Evolutionary conservation across 2,329 filamentous ascomycete species (phyloP).

Genomic region (Curvularia hawaiiensis): DNA sequence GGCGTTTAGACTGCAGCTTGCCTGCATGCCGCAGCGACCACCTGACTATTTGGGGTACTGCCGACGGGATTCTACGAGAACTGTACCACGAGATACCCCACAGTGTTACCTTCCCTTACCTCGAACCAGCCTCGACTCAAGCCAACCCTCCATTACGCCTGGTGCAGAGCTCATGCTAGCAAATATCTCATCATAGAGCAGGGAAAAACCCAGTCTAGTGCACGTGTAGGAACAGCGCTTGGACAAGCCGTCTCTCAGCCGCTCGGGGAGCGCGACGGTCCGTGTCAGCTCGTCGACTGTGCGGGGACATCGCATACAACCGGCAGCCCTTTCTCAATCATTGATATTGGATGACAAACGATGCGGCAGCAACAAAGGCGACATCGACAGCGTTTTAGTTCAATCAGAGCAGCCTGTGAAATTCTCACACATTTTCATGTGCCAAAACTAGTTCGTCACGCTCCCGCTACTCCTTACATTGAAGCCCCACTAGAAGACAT

Average conservation of each 20-base stretch:
- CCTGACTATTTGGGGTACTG: constrained; percentile 35
- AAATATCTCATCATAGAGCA: constrained; percentile 14
- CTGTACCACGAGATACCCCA: constrained; percentile 23
- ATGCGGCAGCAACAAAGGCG: constrained; percentile 14
- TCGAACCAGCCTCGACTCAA: constrained; percentile 9
- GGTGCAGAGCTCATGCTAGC: constrained; percentile 6
- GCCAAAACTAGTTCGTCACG: constrained; percentile 13
- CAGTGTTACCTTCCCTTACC: constrained; percentile 8
- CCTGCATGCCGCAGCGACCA: constrained; percentile 38
- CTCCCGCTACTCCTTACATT: constrained; percentile 18
- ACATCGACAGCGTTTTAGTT: constrained; percentile 30
- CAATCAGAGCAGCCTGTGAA: constrained; percentile 34
- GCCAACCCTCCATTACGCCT: constrained; percentile 3
- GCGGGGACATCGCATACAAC: constrained; percentile 15
- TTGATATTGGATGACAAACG: constrained; percentile 23
- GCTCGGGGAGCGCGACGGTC: constrained; percentile 30
- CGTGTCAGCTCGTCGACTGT: constrained; percentile 26
- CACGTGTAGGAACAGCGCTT: constrained; percentile 27
- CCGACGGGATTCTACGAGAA: constrained; percentile 21
- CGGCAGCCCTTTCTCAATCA: constrained; percentile 13
- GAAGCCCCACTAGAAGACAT: constrained; percentile 15
- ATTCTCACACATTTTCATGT: constrained; percentile 16
- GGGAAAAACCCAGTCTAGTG: constrained; percentile 19
- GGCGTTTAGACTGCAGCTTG: constrained; percentile 28
- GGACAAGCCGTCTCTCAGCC: constrained; percentile 20